These are phyloP conservation scores for Penicillium soppii DNA, from an alignment of 495 filamentous ascomycete species.

Conservation along the genomic window DNA sequence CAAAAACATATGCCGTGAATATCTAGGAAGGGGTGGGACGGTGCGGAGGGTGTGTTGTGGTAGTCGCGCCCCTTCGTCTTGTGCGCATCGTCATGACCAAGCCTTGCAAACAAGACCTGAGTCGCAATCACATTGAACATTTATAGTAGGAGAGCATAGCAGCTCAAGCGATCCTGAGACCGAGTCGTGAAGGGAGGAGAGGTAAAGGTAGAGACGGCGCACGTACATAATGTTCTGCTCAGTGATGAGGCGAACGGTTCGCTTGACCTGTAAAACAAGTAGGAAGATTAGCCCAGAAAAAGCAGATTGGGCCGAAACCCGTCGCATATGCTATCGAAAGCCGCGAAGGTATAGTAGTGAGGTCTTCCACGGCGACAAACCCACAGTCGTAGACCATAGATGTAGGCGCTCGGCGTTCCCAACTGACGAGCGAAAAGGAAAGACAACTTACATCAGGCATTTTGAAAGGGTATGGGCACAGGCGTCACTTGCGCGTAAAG, in stretches of 20 bases:
- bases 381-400: not conserved
- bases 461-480: conserved; percentile 12
- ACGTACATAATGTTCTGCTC: conserved; percentile 86
- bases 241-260: conserved; percentile 87
- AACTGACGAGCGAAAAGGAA: not conserved
- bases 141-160: not conserved
- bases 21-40: conserved; percentile 7
- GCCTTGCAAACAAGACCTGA: not conserved
- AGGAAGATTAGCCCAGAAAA: not conserved
- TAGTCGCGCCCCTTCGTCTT: not conserved
- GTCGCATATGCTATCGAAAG: not conserved
- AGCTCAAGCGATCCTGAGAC: not conserved
- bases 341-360: not conserved
- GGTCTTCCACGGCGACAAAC: not conserved
- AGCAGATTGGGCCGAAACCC: not conserved
- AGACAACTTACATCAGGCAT: conserved; percentile 48
- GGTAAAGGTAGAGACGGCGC: conserved; percentile 5
- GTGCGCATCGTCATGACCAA: not conserved
- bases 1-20: not conserved
- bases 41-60: not conserved
- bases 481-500: not conserved
- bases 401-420: not conserved
- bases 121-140: not conserved
- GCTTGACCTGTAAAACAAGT: conserved; percentile 62
- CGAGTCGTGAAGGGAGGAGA: conserved; percentile 1